A percentile compares a stretch with the other conserved stretches of the same genome.
phyloP scores from a whole-genome alignment of 2,329 filamentous ascomycete species.

The Lasiodiplodia sp. region DNA sequence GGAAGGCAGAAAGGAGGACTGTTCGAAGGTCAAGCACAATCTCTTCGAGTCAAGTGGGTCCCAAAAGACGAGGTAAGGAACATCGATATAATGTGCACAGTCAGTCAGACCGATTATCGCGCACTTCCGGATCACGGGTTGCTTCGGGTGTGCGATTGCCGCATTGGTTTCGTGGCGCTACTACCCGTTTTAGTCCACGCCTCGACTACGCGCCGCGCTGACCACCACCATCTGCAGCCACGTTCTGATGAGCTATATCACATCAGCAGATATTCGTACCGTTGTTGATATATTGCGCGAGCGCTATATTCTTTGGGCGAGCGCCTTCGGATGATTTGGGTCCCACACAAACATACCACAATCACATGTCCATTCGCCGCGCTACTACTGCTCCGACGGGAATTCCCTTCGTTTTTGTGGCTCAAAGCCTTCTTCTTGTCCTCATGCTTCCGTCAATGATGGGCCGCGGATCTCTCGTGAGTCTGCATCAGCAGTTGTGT shows the following conservation, averaged over 20 bases:
- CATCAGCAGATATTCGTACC: not conserved
- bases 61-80: too few relatives aligned
- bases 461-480: conserved; percentile 3
- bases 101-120: not conserved
- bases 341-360: not conserved
- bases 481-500: conserved; percentile 11
- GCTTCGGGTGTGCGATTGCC: not conserved
- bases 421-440: not conserved
- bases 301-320: not conserved
- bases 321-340: not conserved
- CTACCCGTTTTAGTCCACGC: not conserved
- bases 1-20: not conserved
- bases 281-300: not conserved
- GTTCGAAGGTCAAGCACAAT: not conserved
- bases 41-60: too few relatives aligned
- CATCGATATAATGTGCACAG: not conserved
- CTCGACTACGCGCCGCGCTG: not conserved
- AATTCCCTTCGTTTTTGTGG: not conserved
- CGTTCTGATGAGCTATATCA: not conserved
- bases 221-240: not conserved
- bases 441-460: not conserved
- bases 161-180: not conserved
- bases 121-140: not conserved
- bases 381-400: not conserved
- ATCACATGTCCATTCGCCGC: not conserved